Evolutionary conservation across 805 yeast species (phyloP), one percentile per base, ranked within the genome.

Genomic region (Candida chauliodis): DNA sequence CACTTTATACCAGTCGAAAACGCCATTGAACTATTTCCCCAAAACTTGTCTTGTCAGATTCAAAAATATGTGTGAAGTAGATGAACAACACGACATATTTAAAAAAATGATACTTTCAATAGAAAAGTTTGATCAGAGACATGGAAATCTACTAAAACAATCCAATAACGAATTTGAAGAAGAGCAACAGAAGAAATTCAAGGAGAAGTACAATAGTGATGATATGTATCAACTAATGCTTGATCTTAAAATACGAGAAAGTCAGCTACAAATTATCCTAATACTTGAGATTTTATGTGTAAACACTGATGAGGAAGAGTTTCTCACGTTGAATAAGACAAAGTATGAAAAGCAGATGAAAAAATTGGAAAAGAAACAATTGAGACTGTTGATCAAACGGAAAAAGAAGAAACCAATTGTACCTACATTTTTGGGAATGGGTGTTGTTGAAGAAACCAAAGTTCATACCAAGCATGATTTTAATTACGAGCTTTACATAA

Each of bases 191-290:
- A 42, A 46, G 21, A 44, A 43, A 1, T 61, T 59, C 34, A 23
- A 41, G 3, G 14, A 43, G 8, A 53, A 50, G 38, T 47, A 34
- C 23, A 18, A 20, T 11, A 17, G n/a, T 18, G 14, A 27, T 11
- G 34, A 22, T 3, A 25, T 18, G 29, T 28, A 59, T 1, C 49
- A 48, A 1, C 42, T 72, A 1, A 49, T 63, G 2, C 52, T 60
- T 26, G 65, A 69, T 26, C 57, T 78, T 41, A 78, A 77, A 44
- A 60, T 73, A 2, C 57, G 82, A 24, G 84, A 78, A 45, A 73
- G 79, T 1, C 81, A 77, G 44, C 50, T 79, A 22, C 84, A 79
- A 48, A 58, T 76, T 0, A 46, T 79, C 2, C 43, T 76, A 1
- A 44, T 74, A 2, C 46, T 78, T 28, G 84, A 79, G 45, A 39